Evolutionary conservation across 2,329 filamentous ascomycete species (phyloP), one percentile per base, ranked within the genome.

Genomic region (Leptoxyphium fumago): DNA sequence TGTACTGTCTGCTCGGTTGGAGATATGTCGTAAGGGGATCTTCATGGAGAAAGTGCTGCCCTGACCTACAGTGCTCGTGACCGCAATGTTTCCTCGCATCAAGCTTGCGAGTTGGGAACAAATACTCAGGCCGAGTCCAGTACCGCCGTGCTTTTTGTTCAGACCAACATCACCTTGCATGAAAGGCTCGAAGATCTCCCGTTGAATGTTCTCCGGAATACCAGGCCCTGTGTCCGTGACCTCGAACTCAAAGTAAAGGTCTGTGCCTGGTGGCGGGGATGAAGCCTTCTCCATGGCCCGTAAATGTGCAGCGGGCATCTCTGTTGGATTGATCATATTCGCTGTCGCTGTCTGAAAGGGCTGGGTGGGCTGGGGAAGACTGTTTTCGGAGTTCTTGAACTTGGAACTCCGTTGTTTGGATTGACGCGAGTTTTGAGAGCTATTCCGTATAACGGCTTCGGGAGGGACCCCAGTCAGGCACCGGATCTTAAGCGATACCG

Each of bases 131-230:
- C 88, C 88, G 1, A 94, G 68, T 3, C 88, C 88, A 1, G 88
- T 94, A 13, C 88, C 88, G 14, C 86, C 86, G 57, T 81, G 93
- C 56, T 91, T 91, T 61, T 86, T 93, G 66, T 83, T 93, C 13
- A 95, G 66, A 1, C 86, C 84, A 1, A 91, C 67, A 57, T 94
- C 87, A n/a, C 84, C 88, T 62, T 95, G 88, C 0, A 94, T 84
- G 57, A 95, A 95, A 0, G 88, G 88, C 60, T 94, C 88, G 58
- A 95, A 95, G 9, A 95, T 85, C 52, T 80, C 80, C 45, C 84
- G 71, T 53, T 87, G 85, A 61, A 93, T 75, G 50, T 81, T 68
- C 6, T 79, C 74, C 0, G 85, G 77, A 45, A 94, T 94, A 26
- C 88, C 88, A 0, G 86, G 87, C 0, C 88, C 88, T 0, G 80